Conservation (phyloP, 2,329 filamentous ascomycete species). For the Cercospora canescens region DNA sequence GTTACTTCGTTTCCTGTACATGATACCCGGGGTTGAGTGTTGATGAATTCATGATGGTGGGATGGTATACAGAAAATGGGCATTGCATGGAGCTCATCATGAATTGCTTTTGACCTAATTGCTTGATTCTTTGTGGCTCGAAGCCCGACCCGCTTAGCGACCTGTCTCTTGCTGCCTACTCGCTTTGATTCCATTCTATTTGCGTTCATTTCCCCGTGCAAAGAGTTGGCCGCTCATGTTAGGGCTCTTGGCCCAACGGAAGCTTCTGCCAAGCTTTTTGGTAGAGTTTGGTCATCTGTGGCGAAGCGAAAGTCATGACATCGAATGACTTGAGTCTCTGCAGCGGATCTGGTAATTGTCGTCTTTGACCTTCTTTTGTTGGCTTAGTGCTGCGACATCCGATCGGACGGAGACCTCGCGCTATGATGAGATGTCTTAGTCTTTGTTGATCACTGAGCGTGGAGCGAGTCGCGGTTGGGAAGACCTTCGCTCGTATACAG, state of each 20-base stretch:
- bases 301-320: not conserved
- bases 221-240: not conserved
- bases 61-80: not conserved
- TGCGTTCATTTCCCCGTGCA: too few relatives aligned
- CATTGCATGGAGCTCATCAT: too few relatives aligned
- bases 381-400: not conserved
- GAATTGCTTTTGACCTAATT: too few relatives aligned
- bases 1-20: not conserved
- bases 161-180: too few relatives aligned
- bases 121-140: too few relatives aligned
- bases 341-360: conserved; percentile 10
- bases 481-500: too few relatives aligned
- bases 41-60: not conserved
- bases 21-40: not conserved
- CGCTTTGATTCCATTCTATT: too few relatives aligned
- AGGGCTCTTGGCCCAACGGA: not conserved
- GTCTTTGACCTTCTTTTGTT: conserved; percentile 4
- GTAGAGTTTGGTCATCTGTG: not conserved
- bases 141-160: too few relatives aligned
- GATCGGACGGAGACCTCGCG: not conserved
- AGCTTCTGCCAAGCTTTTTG: not conserved
- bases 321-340: not conserved
- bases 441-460: too few relatives aligned
- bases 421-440: not conserved
- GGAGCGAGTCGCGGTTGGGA: too few relatives aligned